These are phyloP conservation scores for Rosa multiflora DNA, from an alignment of 306 rosid species.

Conservation along the genomic window DNA sequence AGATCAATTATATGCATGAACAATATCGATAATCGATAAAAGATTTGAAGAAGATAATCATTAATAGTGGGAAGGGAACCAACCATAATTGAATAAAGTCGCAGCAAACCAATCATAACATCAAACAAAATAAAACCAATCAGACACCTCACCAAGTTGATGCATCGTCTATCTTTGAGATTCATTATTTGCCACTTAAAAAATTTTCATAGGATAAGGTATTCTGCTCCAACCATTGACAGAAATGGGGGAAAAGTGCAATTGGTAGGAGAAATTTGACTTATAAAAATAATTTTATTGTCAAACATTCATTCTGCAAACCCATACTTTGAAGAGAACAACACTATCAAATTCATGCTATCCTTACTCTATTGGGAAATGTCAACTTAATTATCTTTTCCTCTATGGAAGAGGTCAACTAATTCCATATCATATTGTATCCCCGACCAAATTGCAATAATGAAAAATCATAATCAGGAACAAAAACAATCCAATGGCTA, in stretches of 20 bases:
- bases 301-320: not conserved
- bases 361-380: not conserved
- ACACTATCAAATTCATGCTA: not conserved
- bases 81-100: not conserved
- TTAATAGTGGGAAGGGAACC: not conserved
- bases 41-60: not conserved
- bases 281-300: not conserved
- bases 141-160: not conserved
- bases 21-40: not conserved
- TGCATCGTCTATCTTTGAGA: not conserved
- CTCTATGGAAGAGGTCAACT: not conserved
- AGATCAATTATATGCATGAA: not conserved
- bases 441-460: not conserved
- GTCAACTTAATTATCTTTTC: not conserved
- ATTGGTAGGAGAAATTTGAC: not conserved
- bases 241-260: not conserved
- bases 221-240: not conserved
- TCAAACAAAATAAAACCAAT: not conserved
- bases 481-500: not conserved
- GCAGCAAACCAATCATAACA: not conserved
- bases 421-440: not conserved
- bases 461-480: not conserved
- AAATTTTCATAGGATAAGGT: not conserved
- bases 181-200: slow-evolving; percentile 19
- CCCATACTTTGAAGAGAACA: not conserved